These are phyloP conservation scores for Aphanoascus verrucosus DNA, from an alignment of 2,329 filamentous ascomycete species.

Conservation along the genomic window DNA sequence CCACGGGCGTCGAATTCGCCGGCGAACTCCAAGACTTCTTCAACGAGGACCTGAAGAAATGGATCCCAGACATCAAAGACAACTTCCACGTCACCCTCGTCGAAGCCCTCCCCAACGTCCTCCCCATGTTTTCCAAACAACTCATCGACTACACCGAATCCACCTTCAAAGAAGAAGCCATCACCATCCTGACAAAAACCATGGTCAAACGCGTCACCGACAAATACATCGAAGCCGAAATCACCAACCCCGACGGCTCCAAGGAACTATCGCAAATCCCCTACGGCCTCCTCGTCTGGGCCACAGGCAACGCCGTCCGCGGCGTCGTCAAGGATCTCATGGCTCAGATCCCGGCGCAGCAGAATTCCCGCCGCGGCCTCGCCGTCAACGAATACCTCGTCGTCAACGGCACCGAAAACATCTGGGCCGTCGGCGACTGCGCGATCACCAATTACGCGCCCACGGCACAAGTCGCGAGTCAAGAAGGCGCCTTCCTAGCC, in stretches of 20 bases:
- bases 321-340: constrained; percentile 86
- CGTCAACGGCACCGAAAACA: constrained; percentile 90
- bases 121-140: constrained; percentile 98
- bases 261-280: constrained; percentile 75
- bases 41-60: constrained; percentile 94
- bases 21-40: constrained; percentile 99
- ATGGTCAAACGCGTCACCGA: constrained; percentile 97
- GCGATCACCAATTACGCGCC: constrained; percentile 95
- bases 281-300: constrained; percentile 95
- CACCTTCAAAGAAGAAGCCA: constrained; percentile 97
- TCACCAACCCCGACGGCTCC: constrained; percentile 67
- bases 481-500: constrained; percentile 91
- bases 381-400: constrained; percentile 98
- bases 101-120: constrained; percentile 88
- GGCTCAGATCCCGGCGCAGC: constrained; percentile 82
- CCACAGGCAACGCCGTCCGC: constrained; percentile 89
- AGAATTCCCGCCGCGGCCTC: constrained; percentile 85
- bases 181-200: constrained; percentile 94
- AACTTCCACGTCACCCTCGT: constrained; percentile 97
- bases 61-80: constrained; percentile 87
- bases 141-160: constrained; percentile 99
- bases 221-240: constrained; percentile 84
- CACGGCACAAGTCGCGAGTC: constrained; percentile 89
- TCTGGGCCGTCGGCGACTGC: constrained; percentile 97
- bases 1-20: constrained; percentile 95